Percentiles rank a stretch among this genome's conserved stretches.
These are phyloP conservation scores for Yueomyces sp. DNA, from an alignment of 805 yeast genomes.

Conservation along the genomic window DNA sequence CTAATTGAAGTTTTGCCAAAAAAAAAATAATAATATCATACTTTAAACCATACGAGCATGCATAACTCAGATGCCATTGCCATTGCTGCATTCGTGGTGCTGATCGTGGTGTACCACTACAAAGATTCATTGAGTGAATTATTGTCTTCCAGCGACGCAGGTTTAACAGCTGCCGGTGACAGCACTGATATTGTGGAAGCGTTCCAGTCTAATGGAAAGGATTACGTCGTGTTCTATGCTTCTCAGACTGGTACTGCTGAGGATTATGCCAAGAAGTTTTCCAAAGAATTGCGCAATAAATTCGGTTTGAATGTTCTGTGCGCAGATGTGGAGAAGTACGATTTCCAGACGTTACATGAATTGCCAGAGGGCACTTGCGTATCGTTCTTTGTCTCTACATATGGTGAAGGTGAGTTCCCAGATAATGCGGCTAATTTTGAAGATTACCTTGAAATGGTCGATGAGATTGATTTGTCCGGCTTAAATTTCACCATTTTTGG, in stretches of 20 bases:
- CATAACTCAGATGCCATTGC: slow-evolving; percentile 65
- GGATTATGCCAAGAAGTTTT: slow-evolving; percentile 82
- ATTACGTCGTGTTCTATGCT: slow-evolving; percentile 75
- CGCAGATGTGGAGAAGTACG: slow-evolving; percentile 82
- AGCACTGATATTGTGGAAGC: slow-evolving; percentile 48
- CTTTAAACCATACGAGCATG: slow-evolving; percentile 18
- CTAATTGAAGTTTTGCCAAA: too few relatives aligned
- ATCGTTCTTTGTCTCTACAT: slow-evolving; percentile 78
- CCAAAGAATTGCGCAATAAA: slow-evolving; percentile 75
- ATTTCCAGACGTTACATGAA: slow-evolving; percentile 60
- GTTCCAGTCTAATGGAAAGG: slow-evolving; percentile 49
- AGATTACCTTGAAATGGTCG: slow-evolving; percentile 43
- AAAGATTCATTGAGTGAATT: slow-evolving; percentile 4
- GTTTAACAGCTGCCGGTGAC: slow-evolving; percentile 25
- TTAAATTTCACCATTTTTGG: slow-evolving; percentile 72
- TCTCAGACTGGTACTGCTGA: slow-evolving; percentile 99
- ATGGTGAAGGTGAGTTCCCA: slow-evolving; percentile 98
- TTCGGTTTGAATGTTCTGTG: slow-evolving; percentile 74
- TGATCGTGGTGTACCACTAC: slow-evolving; percentile 1
- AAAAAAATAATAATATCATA: too few relatives aligned
- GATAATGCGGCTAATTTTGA: slow-evolving; percentile 77
- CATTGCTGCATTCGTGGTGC: slow-evolving; percentile 27
- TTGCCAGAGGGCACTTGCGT: slow-evolving; percentile 44
- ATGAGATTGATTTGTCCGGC: slow-evolving; percentile 36
- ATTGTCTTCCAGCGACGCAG: slow-evolving; percentile 25